Evolutionary conservation across 2,329 filamentous ascomycete genomes (phyloP).

Genomic region (Alternaria angustiovoidea): DNA sequence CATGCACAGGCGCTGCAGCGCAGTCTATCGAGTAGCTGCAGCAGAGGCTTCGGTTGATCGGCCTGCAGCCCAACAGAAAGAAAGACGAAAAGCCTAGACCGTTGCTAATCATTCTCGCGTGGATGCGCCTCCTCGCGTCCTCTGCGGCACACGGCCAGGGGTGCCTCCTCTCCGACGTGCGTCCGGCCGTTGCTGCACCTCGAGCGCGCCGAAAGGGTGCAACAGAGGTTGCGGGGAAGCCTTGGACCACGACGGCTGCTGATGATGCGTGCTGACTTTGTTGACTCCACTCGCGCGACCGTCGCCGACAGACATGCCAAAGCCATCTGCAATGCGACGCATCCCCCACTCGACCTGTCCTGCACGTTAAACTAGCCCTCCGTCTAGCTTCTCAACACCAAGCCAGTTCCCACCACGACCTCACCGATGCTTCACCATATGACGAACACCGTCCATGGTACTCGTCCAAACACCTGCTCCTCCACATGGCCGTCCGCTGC

Average conservation of each 20-base stretch:
- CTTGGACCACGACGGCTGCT: neutral
- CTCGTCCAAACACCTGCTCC: constrained; percentile 23
- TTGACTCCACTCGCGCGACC: neutral
- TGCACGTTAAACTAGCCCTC: constrained; percentile 29
- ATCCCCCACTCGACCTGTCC: constrained; percentile 9
- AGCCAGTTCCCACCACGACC: constrained; percentile 1
- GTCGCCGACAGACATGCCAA: neutral
- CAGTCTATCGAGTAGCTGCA: constrained; percentile 19
- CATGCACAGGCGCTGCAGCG: constrained; percentile 2
- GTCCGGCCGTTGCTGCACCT: constrained; percentile 1
- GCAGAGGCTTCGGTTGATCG: constrained; percentile 21
- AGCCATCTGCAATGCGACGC: constrained; percentile 4
- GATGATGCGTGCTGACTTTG: neutral
- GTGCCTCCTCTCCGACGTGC: neutral
- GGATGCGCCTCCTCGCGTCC: constrained; percentile 5
- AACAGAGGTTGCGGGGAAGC: neutral
- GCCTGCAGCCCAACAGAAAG: constrained; percentile 28
- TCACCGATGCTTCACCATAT: constrained; percentile 19
- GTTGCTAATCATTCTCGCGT: constrained; percentile 15
- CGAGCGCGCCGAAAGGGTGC: neutral
- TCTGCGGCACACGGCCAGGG: neutral
- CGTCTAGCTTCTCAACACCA: constrained; percentile 41
- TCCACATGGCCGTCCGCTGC: constrained; percentile 10
- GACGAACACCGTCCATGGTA: constrained; percentile 17
- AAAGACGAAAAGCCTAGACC: constrained; percentile 21